Percentiles rank a stretch among this genome's conserved stretches.
Evolutionary conservation across 2,329 filamentous ascomycete species (phyloP).

Genomic region (Exutisphaerella laricina): DNA sequence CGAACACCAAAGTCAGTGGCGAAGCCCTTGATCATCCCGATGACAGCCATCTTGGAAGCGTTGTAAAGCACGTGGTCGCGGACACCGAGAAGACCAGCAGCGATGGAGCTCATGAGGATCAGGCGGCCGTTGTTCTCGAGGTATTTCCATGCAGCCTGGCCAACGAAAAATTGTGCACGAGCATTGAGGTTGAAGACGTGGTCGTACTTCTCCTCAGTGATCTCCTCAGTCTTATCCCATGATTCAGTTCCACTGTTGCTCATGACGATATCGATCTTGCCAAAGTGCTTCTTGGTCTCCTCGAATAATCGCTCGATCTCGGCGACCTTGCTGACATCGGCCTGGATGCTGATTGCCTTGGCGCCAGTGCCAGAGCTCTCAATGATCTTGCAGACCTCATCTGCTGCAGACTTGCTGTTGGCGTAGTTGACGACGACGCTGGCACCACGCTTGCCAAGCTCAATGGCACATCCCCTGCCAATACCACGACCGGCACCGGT

Average conservation of each 20-base stretch:
- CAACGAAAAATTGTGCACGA: slow-evolving; percentile 70
- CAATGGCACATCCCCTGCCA: slow-evolving; percentile 59
- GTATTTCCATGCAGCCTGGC: slow-evolving; percentile 67
- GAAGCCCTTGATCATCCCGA: slow-evolving; percentile 66
- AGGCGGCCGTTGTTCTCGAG: slow-evolving; percentile 64
- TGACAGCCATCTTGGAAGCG: slow-evolving; percentile 65
- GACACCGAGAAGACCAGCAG: slow-evolving; percentile 60
- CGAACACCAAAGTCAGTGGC: slow-evolving; percentile 64
- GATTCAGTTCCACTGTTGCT: slow-evolving; percentile 56
- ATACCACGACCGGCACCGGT: slow-evolving; percentile 63
- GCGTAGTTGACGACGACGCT: slow-evolving; percentile 63
- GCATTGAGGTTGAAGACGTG: slow-evolving; percentile 65
- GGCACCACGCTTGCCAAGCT: slow-evolving; percentile 60
- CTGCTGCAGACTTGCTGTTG: slow-evolving; percentile 46
- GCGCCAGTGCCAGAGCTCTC: slow-evolving; percentile 44
- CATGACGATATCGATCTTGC: slow-evolving; percentile 47
- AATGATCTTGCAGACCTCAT: slow-evolving; percentile 46
- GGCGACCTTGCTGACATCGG: slow-evolving; percentile 49
- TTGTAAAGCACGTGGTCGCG: slow-evolving; percentile 68
- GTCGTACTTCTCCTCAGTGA: slow-evolving; percentile 65
- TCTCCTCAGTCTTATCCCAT: slow-evolving; percentile 63
- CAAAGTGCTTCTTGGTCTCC: slow-evolving; percentile 38
- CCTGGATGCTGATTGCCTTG: slow-evolving; percentile 54
- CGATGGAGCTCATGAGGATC: slow-evolving; percentile 69
- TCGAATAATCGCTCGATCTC: slow-evolving; percentile 56